These are phyloP conservation scores for Carallia brachiata DNA, from an alignment of 345 rosid genomes.

Conservation along the genomic window DNA sequence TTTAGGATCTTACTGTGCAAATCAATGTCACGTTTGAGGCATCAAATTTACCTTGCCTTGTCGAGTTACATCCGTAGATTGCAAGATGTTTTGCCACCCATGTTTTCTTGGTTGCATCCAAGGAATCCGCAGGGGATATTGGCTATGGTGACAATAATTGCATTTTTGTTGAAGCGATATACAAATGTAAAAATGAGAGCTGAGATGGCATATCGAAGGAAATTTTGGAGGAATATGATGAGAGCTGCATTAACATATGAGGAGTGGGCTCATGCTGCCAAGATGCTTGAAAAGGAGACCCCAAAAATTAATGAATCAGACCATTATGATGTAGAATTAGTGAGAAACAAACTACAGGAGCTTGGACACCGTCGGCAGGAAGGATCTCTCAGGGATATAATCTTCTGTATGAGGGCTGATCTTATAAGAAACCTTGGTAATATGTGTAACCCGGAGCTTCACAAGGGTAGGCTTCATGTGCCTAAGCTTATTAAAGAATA, in stretches of 20 bases:
- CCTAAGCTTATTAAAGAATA: slow-evolving; percentile 91
- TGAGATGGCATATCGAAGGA: slow-evolving; percentile 91
- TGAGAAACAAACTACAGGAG: slow-evolving; percentile 79
- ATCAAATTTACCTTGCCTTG: slow-evolving; percentile 42
- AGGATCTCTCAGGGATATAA: slow-evolving; percentile 79
- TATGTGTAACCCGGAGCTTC: slow-evolving; percentile 96
- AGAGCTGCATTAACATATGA: slow-evolving; percentile 81
- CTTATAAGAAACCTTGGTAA: slow-evolving; percentile 90
- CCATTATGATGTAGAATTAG: slow-evolving; percentile 83
- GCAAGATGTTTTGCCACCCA: slow-evolving; percentile 40
- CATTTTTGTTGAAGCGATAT: slow-evolving; percentile 73
- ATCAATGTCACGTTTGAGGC: slow-evolving; percentile 63
- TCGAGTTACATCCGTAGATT: slow-evolving; percentile 39
- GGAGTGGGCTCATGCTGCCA: slow-evolving; percentile 99
- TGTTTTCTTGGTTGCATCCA: slow-evolving; percentile 86
- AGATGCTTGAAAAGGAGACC: slow-evolving; percentile 89
- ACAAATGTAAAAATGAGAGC: slow-evolving; percentile 80
- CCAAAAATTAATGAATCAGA: slow-evolving; percentile 68
- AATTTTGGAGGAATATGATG: slow-evolving; percentile 98
- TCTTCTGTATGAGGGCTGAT: slow-evolving; percentile 96
- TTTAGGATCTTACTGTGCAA: slow-evolving; percentile 74
- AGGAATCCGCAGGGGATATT: slow-evolving; percentile 92
- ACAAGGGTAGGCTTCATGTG: slow-evolving; percentile 92
- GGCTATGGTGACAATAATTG: slow-evolving; percentile 80
- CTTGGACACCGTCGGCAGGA: slow-evolving; percentile 84